Base-by-base conservation (phyloP, 2,329 filamentous ascomycete species). In the Elsinoe fawcettii region DNA sequence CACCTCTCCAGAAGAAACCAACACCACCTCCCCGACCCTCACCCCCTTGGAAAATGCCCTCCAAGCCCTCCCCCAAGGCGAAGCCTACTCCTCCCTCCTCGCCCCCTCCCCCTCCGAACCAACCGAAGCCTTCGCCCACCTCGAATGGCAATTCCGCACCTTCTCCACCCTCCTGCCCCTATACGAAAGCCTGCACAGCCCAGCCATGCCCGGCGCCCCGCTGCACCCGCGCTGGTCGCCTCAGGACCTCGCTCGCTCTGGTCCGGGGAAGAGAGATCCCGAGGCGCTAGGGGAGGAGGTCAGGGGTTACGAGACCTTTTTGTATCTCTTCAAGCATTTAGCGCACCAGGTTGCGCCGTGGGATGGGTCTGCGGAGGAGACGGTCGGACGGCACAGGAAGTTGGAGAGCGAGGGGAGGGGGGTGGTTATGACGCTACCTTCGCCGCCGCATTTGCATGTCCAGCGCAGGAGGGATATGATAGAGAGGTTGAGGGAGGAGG, bases 21-120 rank as follows among this genome's bases (percentile, higher is more conserved):
- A 36, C 49, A 11, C 49, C 3, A 36, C 49, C 16, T 25, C 20
- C n/a, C 23, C 46, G 14, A 12, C 46, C 16, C 20, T 18, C 27
- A 12, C 46, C 16, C 20, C 30, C 11, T 25, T 51, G 20, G 14
- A 32, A 36, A 5, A 14, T 8, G 49, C 49, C 49, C 49, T 53
- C 49, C 11, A 30, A 7, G 16, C 16, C 49, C 32, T 53, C 30
- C 32, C 32, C 3, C 9, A 12, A 16, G 34, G 30, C 30, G 32
- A 53, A 20, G 30, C 20, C 49, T 53, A 36, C 49, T 23, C 32
- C 49, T 25, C 30, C 49, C 49, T 39, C 32, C 49, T 53, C 49
- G 11, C 49, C 18, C 49, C 27, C 8, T 9, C 18, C 18, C 49
- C 27, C 30, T 11, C 49, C 11, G 30, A 25, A 6, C 44, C 25